phyloP scores from a whole-genome alignment of 495 filamentous ascomycete species.

The Aspergillus cavernicola region DNA sequence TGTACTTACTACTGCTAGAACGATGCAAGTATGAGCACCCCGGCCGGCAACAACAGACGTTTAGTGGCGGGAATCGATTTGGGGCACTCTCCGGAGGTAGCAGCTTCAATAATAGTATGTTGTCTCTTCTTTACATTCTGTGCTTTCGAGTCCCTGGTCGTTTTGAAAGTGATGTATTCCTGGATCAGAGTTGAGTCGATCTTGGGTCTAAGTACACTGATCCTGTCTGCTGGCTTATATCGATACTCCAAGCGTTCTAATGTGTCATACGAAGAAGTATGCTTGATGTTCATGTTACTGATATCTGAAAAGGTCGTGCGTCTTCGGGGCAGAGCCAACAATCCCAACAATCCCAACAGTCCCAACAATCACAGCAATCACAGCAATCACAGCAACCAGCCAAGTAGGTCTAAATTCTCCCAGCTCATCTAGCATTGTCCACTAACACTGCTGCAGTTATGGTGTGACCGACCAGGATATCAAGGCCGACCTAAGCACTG shows the following conservation, averaged over 20 bases:
- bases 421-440: background rate
- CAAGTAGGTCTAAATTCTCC: constrained; percentile 28
- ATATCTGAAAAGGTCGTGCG: constrained; percentile 15
- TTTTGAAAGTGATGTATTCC: background rate
- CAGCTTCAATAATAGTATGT: constrained; percentile 33
- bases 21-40: constrained; percentile 56
- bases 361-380: constrained; percentile 8
- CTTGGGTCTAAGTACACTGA: background rate
- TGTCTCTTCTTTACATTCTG: background rate
- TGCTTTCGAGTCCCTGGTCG: background rate
- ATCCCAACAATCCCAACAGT: background rate
- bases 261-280: no score
- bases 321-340: constrained; percentile 19
- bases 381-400: constrained; percentile 7
- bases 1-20: constrained; percentile 30
- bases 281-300: constrained; percentile 5
- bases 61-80: constrained; percentile 41
- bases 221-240: background rate
- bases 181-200: background rate
- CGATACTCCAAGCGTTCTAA: no score
- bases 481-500: constrained; percentile 55
- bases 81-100: constrained; percentile 32
- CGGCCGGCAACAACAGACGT: constrained; percentile 19
- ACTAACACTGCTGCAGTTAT: constrained; percentile 37
- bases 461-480: constrained; percentile 54